These are phyloP conservation scores for Hymenoscyphus occultus DNA, from an alignment of 2,329 filamentous ascomycete genomes.

Conservation along the genomic window DNA sequence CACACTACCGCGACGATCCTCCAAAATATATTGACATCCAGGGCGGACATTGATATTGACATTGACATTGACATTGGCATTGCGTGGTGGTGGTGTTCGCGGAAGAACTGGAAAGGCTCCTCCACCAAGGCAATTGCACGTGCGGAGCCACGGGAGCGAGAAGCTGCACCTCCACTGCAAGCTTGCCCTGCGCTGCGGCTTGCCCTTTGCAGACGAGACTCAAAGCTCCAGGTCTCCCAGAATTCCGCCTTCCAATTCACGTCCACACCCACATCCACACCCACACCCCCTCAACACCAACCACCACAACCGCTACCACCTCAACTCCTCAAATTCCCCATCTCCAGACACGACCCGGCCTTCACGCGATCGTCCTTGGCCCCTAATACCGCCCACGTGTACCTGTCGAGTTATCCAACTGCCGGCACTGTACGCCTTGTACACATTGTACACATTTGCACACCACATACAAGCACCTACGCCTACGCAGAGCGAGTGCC, in stretches of 20 bases:
- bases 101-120: background rate
- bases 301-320: background rate
- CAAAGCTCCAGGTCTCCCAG: background rate
- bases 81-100: background rate
- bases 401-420: conserved; percentile 1
- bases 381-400: conserved; percentile 1
- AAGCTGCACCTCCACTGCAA: too few relatives aligned
- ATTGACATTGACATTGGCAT: too few relatives aligned
- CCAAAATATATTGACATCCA: too few relatives aligned
- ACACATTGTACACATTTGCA: background rate
- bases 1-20: too few relatives aligned
- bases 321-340: background rate
- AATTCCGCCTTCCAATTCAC: background rate
- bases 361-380: background rate
- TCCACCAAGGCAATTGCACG: background rate
- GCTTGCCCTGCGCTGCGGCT: background rate
- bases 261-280: background rate
- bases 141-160: background rate
- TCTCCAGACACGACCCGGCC: background rate
- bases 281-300: background rate
- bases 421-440: background rate
- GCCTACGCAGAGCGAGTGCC: background rate
- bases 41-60: too few relatives aligned
- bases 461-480: background rate
- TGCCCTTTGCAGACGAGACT: background rate